Base-by-base conservation (phyloP, 192 early-diverging fungal genomes). In the Ramicandelaber brevisporus region DNA sequence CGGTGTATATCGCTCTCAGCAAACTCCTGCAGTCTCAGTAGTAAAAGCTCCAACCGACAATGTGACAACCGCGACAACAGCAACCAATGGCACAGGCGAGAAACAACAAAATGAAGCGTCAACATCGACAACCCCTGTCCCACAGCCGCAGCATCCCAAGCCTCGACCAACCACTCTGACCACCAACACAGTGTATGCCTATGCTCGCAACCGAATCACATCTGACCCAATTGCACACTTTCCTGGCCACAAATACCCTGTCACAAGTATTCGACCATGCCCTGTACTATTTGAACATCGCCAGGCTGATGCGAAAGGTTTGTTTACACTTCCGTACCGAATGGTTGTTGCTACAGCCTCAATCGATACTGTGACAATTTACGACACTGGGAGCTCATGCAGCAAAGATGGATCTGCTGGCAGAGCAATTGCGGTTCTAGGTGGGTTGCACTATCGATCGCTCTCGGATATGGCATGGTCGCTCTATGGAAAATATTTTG, bases 401-500 rank as follows among this genome's bases (percentile, higher is more conserved):
- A 25, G 11, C 8, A 25, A 25, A 8, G 11, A 25, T 11, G 11
- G 24, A 8, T 25, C 24, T 8, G 8, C 8, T 8, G 36, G 42
- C 3, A 46, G 52, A 9, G 73, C 89, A 1, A 55, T 87, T 3
- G 79, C 67, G 9, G 46, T 70, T 17, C 38, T 86, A 29, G 50
- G 63, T 10, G 73, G 78, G 16, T 51, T 90, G 33, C 89, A 96
- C 44, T 89, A 77, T 46, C 72, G 82, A 9, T 68, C 80, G 1
- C 54, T 90, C 21, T 83, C 85, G 5, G 89, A 96, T 47, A 36
- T 89, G 26, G 50, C 82, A 11, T 90, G 85, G 88, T 70, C n/a
- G n/a, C n/a, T n/a, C n/a, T n/a, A n/a, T n/a, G n/a, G n/a, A n/a
- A n/a, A n/a, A n/a, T n/a, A n/a, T n/a, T n/a, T n/a, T n/a, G n/a